Evolutionary conservation across 208 protist species (phyloP), one percentile per base, ranked within the genome.

Genomic region (Trypanosoma scelopori): DNA sequence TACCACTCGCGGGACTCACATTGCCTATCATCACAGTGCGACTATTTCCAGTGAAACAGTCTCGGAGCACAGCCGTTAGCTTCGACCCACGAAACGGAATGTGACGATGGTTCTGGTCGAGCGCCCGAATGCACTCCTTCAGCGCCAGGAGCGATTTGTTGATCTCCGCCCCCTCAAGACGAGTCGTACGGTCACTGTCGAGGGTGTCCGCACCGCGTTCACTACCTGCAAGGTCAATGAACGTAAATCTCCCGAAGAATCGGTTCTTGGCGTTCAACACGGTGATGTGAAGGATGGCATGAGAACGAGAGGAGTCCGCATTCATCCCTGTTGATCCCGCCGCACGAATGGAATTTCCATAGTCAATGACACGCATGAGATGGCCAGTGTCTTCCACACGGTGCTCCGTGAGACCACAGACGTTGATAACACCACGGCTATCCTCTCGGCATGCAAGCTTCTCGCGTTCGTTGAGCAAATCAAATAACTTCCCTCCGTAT

Each of bases 191-290:
- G 68, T 99, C 95, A 61, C 81, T 93, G 71, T 98, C 81, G 35
- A 82, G 87, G 0, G 97, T 99, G 74, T 99, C 98, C 6, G 94
- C 92, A 13, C 91, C 97, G 27, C 98, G 80, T 79, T 99, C 99
- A 70, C 89, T 98, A 32, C 99, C 99, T 32, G 99, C 99, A 15
- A 99, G 78, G 78, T 99, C 99, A 75, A 99, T 99, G 74, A 99
- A 99, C n/a, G 93, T 98, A 52, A 99, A 97, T 80, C 98, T 96
- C 50, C 97, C 97, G 55, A 95, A 83, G 27, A 79, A 81, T 22
- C 76, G 61, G 7, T 76, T 76, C 6, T 75, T 78, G 23, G 66
- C 67, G 30, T 87, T 79, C 7, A 82, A 75, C n/a, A 98, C 78
- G 57, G 89, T 84, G 4, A 98, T 84, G 55, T 93, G 87, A 69